These are phyloP conservation scores for Thymus quinquecostatus DNA, from an alignment of 257 asterid species.

Conservation along the genomic window DNA sequence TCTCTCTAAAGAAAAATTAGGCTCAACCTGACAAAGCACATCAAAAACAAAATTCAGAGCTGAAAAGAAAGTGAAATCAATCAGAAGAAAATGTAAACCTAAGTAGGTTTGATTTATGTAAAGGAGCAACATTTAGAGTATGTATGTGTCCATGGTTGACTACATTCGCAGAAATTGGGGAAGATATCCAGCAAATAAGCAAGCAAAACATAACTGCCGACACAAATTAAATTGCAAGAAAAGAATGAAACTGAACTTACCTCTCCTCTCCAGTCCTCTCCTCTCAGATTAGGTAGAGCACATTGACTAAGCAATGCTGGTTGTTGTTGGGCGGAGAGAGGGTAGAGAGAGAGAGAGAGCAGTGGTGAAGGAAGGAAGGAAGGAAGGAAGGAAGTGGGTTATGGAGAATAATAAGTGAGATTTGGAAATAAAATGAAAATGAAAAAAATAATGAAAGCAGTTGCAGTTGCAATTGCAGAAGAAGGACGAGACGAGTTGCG, in stretches of 20 bases:
- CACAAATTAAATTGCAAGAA: background rate
- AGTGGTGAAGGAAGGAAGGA: background rate
- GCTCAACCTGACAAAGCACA: background rate
- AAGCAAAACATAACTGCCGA: background rate
- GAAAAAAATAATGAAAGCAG: conserved; percentile 14
- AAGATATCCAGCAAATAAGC: background rate
- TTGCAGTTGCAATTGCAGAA: background rate
- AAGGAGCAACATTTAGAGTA: conserved; percentile 20
- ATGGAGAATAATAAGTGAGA: conserved; percentile 1
- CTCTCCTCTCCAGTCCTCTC: background rate
- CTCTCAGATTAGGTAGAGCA: conserved; percentile 8
- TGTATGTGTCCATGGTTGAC: background rate
- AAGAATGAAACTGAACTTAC: conserved; percentile 16
- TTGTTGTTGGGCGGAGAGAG: background rate
- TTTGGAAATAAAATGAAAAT: conserved; percentile 14
- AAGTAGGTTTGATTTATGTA: background rate
- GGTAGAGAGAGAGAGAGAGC: background rate
- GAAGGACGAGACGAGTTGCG: background rate
- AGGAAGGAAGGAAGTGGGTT: conserved; percentile 2
- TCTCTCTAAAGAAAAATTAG: background rate
- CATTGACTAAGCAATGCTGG: conserved; percentile 3
- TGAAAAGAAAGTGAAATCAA: background rate
- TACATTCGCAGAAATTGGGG: background rate
- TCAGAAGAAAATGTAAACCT: background rate
- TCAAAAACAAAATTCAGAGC: background rate